A percentile compares a stretch with the other conserved stretches of the same genome.
These are phyloP conservation scores for Phytophthora capsici DNA, from an alignment of 352 stramenopile species.

Conservation along the genomic window DNA sequence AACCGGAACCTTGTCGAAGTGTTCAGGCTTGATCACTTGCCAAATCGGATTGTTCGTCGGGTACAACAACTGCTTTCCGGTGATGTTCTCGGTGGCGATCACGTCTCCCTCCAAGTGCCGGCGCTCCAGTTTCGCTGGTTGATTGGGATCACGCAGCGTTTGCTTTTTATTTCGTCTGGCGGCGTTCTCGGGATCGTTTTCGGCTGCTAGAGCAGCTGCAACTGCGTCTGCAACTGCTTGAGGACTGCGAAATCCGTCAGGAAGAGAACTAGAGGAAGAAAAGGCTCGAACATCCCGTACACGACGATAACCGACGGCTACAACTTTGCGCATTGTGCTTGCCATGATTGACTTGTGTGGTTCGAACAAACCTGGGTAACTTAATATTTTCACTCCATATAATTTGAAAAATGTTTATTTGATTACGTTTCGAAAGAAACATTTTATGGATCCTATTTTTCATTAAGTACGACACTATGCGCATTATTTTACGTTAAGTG, in stretches of 20 bases:
- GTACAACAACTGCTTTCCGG: constrained; percentile 35
- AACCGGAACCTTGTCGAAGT: constrained; percentile 56
- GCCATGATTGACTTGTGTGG: constrained; percentile 6
- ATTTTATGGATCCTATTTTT: too few species aligned
- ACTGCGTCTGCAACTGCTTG: constrained; percentile 44
- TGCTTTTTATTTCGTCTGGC: constrained; percentile 10
- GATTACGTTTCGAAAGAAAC: too few species aligned
- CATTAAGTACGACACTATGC: too few species aligned
- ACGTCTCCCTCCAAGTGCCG: constrained; percentile 40
- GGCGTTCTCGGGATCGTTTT: constrained; percentile 11
- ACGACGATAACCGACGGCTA: constrained; percentile 15
- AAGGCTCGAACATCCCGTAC: constrained; percentile 6
- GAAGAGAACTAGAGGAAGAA: constrained; percentile 31
- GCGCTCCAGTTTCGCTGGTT: constrained; percentile 19
- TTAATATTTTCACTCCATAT: background rate
- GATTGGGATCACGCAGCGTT: constrained; percentile 17
- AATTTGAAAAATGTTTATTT: too few species aligned
- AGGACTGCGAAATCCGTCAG: constrained; percentile 39
- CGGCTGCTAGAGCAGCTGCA: constrained; percentile 31
- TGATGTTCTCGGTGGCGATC: constrained; percentile 36
- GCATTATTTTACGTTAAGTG: too few species aligned
- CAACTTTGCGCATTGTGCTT: constrained; percentile 19
- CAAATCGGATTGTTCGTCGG: constrained; percentile 48
- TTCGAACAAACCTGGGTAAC: constrained; percentile 8
- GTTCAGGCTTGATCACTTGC: constrained; percentile 58